phyloP scores from a whole-genome alignment of 2,329 filamentous ascomycete genomes.

The Aspergillus sp. region DNA sequence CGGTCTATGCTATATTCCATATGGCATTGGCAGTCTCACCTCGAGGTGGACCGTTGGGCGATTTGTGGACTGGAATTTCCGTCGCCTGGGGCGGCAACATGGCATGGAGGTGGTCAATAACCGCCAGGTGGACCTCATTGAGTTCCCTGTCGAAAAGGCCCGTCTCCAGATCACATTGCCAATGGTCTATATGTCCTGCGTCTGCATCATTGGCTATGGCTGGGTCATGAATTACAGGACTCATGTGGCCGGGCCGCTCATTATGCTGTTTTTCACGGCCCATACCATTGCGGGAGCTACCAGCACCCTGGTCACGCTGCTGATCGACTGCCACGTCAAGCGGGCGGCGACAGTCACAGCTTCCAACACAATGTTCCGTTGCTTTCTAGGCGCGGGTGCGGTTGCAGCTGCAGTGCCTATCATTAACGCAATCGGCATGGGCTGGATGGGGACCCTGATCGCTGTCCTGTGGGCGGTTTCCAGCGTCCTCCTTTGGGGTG shows the following conservation, averaged over 20 bases:
- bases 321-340: constrained; percentile 21
- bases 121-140: constrained; percentile 39
- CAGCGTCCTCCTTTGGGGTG: not conserved
- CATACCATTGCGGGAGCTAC: constrained; percentile 10
- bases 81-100: constrained; percentile 56
- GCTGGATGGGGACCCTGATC: constrained; percentile 20
- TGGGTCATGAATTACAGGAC: constrained; percentile 18
- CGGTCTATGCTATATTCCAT: constrained; percentile 27
- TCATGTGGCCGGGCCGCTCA: constrained; percentile 19
- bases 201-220: constrained; percentile 10
- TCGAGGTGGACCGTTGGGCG: constrained; percentile 28
- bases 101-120: constrained; percentile 45
- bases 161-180: not conserved
- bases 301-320: constrained; percentile 21
- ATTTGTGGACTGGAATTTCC: constrained; percentile 71
- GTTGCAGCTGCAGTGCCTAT: constrained; percentile 23
- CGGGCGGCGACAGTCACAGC: constrained; percentile 24
- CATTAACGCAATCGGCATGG: constrained; percentile 25
- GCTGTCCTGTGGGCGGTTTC: not conserved
- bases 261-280: constrained; percentile 25
- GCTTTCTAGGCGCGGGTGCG: constrained; percentile 20
- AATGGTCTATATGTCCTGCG: not conserved
- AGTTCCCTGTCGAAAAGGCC: not conserved
- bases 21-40: constrained; percentile 27
- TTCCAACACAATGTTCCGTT: constrained; percentile 24